phyloP scores from a whole-genome alignment of 257 asterid species.

The Linderniella brevidens region DNA sequence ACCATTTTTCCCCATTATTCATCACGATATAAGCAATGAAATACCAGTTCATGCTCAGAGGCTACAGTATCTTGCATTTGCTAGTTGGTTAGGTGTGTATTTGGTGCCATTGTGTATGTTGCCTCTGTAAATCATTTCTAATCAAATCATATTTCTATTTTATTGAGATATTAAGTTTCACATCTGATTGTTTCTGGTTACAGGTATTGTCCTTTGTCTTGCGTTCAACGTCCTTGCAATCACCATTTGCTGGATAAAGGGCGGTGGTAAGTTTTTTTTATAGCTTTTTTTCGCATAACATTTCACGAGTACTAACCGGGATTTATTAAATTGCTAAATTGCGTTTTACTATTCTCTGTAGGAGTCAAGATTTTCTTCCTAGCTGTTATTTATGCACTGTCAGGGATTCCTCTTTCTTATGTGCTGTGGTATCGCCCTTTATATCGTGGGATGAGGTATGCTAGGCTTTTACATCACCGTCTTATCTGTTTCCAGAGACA shows the following conservation, averaged over 20 bases:
- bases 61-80: conserved; percentile 50
- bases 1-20: conserved; percentile 44
- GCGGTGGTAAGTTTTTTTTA: conserved; percentile 50
- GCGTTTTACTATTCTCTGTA: conserved; percentile 17
- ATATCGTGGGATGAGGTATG: conserved; percentile 85
- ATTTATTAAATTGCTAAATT: conserved; percentile 1
- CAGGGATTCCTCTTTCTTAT: conserved; percentile 81
- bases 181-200: conserved; percentile 9
- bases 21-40: conserved; percentile 48
- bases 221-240: conserved; percentile 67
- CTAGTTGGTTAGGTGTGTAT: conserved; percentile 48
- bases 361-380: conserved; percentile 89
- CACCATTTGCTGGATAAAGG: conserved; percentile 82
- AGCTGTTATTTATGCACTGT: conserved; percentile 68
- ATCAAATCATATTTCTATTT: no score
- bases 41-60: conserved; percentile 51
- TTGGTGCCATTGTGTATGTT: background rate
- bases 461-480: conserved; percentile 6
- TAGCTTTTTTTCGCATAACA: conserved; percentile 2
- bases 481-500: conserved; percentile 4
- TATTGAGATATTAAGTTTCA: no score
- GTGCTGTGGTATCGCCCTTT: conserved; percentile 93
- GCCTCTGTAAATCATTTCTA: no score
- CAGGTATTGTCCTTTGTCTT: conserved; percentile 91
- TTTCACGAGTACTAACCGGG: background rate